Evolutionary conservation across 2,329 filamentous ascomycete genomes (phyloP), one percentile per base, ranked within the genome.

Genomic region (Chaetomiaceae sp.): DNA sequence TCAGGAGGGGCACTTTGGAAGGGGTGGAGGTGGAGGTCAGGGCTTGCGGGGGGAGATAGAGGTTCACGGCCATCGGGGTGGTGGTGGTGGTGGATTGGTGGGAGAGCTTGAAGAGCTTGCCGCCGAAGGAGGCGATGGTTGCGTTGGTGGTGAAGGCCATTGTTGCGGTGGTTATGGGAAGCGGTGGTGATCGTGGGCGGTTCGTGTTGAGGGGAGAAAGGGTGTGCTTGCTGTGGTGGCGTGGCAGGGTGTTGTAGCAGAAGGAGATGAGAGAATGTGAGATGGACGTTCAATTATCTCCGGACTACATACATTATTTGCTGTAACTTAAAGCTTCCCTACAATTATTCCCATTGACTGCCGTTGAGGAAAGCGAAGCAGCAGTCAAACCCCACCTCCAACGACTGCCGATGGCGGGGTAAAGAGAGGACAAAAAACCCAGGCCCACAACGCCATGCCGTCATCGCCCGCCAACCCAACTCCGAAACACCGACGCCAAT

Each of bases 111-210:
- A 95, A 79, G 50, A 98, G 84, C 70, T 89, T 89, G 64, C 93
- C 93, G 64, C 90, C 91, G 65, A 96, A 97, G 66, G 83, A 87
- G 73, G 83, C 78, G 68, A 97, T 95, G 53, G 86, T 88, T 50
- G 88, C 84, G 65, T 86, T 94, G 57, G 86, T 95, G 64, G 86
- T 87, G 74, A 97, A 89, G 49, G 85, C 74, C 90, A 93, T 93
- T 33, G 48, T 49, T 29, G 22, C 7, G 32, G 19, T 17, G 18
- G 33, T 27, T 26, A 17, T 11, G 35, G 3, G 7, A 14, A 12
- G 17, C 8, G 30, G 29, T 32, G 22, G 11, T 47, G 38, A 8
- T 37, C 9, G 32, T 41, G 17, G 22, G 18, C 9, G 6, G 22
- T n/a, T 34, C 20, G 29, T n/a, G 29, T 32, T 32, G 29, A n/a